Evolutionary conservation across 805 yeast genomes (phyloP).

Genomic region (Sugiyamaella floridensis): DNA sequence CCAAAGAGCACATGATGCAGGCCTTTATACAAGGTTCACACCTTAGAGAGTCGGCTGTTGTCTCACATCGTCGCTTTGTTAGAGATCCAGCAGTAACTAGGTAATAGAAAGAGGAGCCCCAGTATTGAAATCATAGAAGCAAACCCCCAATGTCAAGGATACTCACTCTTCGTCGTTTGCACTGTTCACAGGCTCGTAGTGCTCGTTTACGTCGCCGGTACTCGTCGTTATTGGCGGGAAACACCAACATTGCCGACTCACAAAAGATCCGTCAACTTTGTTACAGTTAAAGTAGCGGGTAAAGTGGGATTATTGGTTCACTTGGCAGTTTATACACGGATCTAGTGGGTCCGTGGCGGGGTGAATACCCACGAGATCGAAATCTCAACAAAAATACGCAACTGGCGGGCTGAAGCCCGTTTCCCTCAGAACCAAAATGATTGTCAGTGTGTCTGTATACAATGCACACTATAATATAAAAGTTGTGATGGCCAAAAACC

Average conservation of each 20-base stretch:
- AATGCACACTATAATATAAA: too few relatives aligned
- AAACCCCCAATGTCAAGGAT: background rate
- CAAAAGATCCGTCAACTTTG: background rate
- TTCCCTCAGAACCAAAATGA: too few relatives aligned
- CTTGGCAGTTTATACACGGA: too few relatives aligned
- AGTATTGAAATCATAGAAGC: too few relatives aligned
- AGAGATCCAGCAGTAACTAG: background rate
- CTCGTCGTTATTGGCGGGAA: conserved; percentile 38
- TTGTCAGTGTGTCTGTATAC: too few relatives aligned
- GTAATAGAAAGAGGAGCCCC: too few relatives aligned
- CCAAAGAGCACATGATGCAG: conserved; percentile 27
- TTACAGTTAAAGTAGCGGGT: background rate
- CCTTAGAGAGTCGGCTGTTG: conserved; percentile 23
- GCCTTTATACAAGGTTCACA: conserved; percentile 32
- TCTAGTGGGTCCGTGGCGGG: too few relatives aligned
- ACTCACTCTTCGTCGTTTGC: conserved; percentile 32
- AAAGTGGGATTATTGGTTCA: too few relatives aligned
- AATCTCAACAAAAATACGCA: too few relatives aligned
- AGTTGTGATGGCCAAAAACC: too few relatives aligned
- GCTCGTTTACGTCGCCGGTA: conserved; percentile 39
- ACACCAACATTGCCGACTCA: conserved; percentile 37
- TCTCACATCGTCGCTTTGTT: conserved; percentile 27
- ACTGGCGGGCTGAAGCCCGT: too few relatives aligned
- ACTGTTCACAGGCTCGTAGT: conserved; percentile 37
- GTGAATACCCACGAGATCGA: too few relatives aligned